Conservation (phyloP, 2,329 filamentous ascomycete genomes). For the Fusarium vanettenii region DNA sequence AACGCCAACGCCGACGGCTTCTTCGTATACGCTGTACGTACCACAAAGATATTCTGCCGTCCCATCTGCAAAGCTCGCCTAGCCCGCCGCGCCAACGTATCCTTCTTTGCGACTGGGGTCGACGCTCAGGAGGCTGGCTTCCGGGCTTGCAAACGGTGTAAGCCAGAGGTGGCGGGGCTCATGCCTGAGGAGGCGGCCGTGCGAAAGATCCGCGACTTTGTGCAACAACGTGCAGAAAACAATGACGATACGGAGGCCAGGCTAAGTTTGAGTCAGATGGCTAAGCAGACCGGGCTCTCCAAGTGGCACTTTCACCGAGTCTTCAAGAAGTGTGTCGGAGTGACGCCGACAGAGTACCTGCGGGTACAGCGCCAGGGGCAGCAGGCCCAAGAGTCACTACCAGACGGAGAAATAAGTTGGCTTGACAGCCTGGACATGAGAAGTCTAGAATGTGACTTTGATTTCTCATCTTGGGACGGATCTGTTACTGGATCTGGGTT, state of each 20-base stretch:
- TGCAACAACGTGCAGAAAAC: conserved; percentile 43
- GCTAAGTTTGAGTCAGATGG: conserved; percentile 59
- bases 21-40: conserved; percentile 58
- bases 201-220: conserved; percentile 51
- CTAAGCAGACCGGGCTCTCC: conserved; percentile 62
- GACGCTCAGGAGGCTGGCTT: conserved; percentile 62
- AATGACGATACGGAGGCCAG: conserved; percentile 13
- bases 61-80: conserved; percentile 71
- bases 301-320: conserved; percentile 69
- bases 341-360: conserved; percentile 56
- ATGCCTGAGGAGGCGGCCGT: conserved; percentile 59
- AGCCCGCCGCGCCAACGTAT: conserved; percentile 69
- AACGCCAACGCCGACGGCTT: conserved; percentile 51
- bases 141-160: conserved; percentile 69
- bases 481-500: conserved; percentile 8
- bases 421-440: conserved; percentile 20
- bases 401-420: conserved; percentile 18
- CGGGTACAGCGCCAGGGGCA: conserved; percentile 31
- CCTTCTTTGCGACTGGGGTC: conserved; percentile 60
- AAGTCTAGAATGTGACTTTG: conserved; percentile 13
- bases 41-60: conserved; percentile 67
- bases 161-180: conserved; percentile 53
- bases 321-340: conserved; percentile 66
- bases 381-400: background rate
- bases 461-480: conserved; percentile 34